phyloP scores from a whole-genome alignment of 768 basidiomycete genomes.

The Psilocybe azurescens region DNA sequence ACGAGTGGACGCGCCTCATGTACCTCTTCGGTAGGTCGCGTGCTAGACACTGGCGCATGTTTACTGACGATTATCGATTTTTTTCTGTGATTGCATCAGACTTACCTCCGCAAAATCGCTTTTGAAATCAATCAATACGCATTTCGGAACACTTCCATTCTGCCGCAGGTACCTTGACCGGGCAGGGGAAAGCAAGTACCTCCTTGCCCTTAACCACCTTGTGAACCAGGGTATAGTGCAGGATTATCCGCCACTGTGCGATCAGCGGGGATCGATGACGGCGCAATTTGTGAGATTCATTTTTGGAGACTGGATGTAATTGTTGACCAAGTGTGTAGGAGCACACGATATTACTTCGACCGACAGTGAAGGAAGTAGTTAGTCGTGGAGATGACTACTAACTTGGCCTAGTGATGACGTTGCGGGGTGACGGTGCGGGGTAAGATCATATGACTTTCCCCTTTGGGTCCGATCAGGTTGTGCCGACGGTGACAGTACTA shows the following conservation, averaged over 20 bases:
- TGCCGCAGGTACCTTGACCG: conserved; percentile 96
- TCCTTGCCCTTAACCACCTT: conserved; percentile 91
- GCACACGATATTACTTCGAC: conserved; percentile 84
- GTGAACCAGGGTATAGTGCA: conserved; percentile 89
- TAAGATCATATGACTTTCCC: conserved; percentile 28
- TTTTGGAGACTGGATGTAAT: not conserved
- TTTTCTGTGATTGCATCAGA: conserved; percentile 41
- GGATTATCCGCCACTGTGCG: conserved; percentile 92
- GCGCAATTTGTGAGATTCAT: conserved; percentile 79
- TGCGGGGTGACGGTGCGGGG: conserved; percentile 25
- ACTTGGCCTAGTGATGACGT: conserved; percentile 23
- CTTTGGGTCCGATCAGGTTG: conserved; percentile 21
- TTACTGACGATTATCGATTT: conserved; percentile 5
- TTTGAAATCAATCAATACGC: conserved; percentile 85
- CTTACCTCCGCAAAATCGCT: conserved; percentile 86
- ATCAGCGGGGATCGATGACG: conserved; percentile 87
- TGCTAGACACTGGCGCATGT: conserved; percentile 6
- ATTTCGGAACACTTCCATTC: conserved; percentile 95
- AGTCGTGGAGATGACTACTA: conserved; percentile 86
- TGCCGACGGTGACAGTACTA: conserved; percentile 10
- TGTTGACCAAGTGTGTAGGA: conserved; percentile 51
- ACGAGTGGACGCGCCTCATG: conserved; percentile 69
- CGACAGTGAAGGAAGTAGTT: conserved; percentile 85
- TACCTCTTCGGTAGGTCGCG: conserved; percentile 68
- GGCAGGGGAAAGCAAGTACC: conserved; percentile 89